phyloP scores from a whole-genome alignment of 805 yeast species.

The Peterozyma xylosa region DNA sequence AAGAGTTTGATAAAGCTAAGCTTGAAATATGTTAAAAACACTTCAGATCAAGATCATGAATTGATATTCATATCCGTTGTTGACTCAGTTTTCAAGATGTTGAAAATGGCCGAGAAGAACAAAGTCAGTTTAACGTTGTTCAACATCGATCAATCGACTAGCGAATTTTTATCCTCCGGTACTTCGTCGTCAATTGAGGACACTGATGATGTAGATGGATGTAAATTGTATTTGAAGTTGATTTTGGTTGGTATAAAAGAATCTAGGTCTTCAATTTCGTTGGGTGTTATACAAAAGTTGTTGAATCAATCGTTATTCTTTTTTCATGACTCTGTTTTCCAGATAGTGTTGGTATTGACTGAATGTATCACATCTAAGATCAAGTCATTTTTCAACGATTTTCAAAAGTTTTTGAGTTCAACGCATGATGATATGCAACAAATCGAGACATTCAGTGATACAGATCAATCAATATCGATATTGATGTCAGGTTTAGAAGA shows the following conservation, averaged over 20 bases:
- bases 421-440: background rate
- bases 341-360: conserved; percentile 45
- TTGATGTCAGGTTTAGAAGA: conserved; percentile 58
- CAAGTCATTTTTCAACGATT: conserved; percentile 20
- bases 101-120: conserved; percentile 23
- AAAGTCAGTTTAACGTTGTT: conserved; percentile 19
- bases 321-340: conserved; percentile 45
- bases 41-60: conserved; percentile 14
- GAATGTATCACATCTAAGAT: conserved; percentile 40
- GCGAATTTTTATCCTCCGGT: conserved; percentile 13
- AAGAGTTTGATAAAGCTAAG: conserved; percentile 16
- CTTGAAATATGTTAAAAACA: conserved; percentile 6
- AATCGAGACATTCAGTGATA: conserved; percentile 18
- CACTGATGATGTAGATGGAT: no score
- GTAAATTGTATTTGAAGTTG: conserved; percentile 27
- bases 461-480: conserved; percentile 36
- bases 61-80: conserved; percentile 21
- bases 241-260: conserved; percentile 41
- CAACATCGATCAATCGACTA: conserved; percentile 22
- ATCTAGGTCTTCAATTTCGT: conserved; percentile 32
- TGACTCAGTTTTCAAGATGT: conserved; percentile 20
- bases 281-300: conserved; percentile 41
- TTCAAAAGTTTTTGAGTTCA: conserved; percentile 13
- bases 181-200: no score
- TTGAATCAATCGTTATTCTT: conserved; percentile 43